Conservation (phyloP, 768 basidiomycete genomes). For the Termitomyces eurrhizus region DNA sequence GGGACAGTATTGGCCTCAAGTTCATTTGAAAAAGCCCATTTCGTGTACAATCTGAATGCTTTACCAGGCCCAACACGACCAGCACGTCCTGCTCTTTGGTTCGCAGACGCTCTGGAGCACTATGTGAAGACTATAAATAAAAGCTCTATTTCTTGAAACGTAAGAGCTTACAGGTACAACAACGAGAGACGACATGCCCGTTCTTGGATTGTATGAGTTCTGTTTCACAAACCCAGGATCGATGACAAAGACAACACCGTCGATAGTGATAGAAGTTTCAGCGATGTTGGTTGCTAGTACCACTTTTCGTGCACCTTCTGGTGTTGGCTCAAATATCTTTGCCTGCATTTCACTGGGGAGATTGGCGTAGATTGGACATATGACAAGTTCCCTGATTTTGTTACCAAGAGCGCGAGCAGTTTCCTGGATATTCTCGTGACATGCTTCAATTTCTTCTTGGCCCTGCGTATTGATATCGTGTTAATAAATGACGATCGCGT, state of each 20-base stretch:
- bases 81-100: constrained; percentile 94
- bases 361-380: constrained; percentile 98
- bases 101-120: constrained; percentile 97
- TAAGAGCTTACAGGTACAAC: constrained; percentile 82
- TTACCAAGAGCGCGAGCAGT: constrained; percentile 93
- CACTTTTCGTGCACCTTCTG: constrained; percentile 93
- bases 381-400: constrained; percentile 89
- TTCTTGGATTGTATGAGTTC: constrained; percentile 97
- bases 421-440: constrained; percentile 93
- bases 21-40: constrained; percentile 97
- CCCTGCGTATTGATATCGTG: constrained; percentile 46
- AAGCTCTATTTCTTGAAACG: not conserved
- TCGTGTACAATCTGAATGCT: constrained; percentile 97
- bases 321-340: constrained; percentile 99
- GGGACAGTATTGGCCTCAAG: constrained; percentile 96
- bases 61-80: constrained; percentile 98
- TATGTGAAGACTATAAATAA: constrained; percentile 23
- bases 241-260: constrained; percentile 98
- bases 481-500: not conserved
- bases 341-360: constrained; percentile 99
- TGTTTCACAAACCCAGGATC: constrained; percentile 99
- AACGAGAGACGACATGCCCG: constrained; percentile 95
- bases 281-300: constrained; percentile 99
- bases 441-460: constrained; percentile 98
- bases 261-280: constrained; percentile 99